A percentile compares a stretch with the other conserved stretches of the same genome.
These are phyloP conservation scores for Backusella psychrophila DNA, from an alignment of 192 early-diverging fungal genomes.

Conservation along the genomic window DNA sequence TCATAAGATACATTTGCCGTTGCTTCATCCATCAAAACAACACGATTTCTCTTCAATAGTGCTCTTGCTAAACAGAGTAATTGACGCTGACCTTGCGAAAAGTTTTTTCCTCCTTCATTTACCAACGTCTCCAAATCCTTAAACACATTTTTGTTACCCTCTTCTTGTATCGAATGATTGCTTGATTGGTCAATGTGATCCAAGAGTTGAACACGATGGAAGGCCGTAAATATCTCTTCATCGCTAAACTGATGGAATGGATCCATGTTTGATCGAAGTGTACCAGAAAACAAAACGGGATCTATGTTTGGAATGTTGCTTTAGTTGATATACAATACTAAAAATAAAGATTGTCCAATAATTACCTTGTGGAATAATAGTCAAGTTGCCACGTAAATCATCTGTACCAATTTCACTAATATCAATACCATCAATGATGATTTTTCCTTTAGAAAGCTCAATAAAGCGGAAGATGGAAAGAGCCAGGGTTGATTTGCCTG, in stretches of 20 bases:
- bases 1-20: conserved; percentile 53
- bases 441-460: conserved; percentile 64
- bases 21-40: conserved; percentile 56
- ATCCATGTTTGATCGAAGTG: conserved; percentile 84
- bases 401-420: conserved; percentile 70
- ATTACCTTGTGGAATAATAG: conserved; percentile 85
- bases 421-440: conserved; percentile 78
- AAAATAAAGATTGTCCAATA: not conserved
- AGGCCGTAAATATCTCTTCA: conserved; percentile 70
- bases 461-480: conserved; percentile 79
- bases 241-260: conserved; percentile 81
- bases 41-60: conserved; percentile 49
- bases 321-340: not conserved
- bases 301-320: not conserved
- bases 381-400: conserved; percentile 64
- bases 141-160: conserved; percentile 15
- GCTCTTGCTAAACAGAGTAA: conserved; percentile 76
- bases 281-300: conserved; percentile 43
- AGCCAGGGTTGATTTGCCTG: conserved; percentile 80
- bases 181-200: not conserved
- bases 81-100: conserved; percentile 73
- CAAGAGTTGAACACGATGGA: conserved; percentile 65
- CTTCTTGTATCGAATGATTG: not conserved
- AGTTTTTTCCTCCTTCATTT: conserved; percentile 78
- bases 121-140: conserved; percentile 42